Evolutionary conservation across 352 stramenopile species (phyloP), one percentile per base, ranked within the genome.

Genomic region (Globisporangium sylvaticum): DNA sequence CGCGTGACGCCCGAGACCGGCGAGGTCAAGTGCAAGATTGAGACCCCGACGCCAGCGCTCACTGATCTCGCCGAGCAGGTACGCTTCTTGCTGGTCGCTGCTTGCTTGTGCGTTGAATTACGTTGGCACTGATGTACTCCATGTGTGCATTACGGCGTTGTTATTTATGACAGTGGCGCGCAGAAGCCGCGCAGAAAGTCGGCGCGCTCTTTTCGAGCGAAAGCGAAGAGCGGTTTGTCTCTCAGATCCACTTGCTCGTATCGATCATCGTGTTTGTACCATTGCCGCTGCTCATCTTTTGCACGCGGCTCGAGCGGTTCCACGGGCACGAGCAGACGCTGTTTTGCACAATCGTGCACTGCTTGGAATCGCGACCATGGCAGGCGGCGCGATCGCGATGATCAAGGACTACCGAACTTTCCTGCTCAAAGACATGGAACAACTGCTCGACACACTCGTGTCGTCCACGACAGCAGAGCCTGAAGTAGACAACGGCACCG

Each of bases 41-140:
- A 93, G 59, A 74, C 79, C 42, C 83, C 83, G 25, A 89, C 88
- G 54, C 80, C 84, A 1, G 88, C 75, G 32, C 76, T 95, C 29
- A 86, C 74, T 68, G 81, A 94, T 32, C 70, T 93, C 62, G 80
- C 84, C 24, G 64, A 91, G 64, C 68, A 89, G 79, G 84, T 91
- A 63, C 2, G 68, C 65, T n/a, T 20, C 58, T 39, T 50, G 57
- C 44, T 25, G 44, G n/a, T n/a, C 27, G 18, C 2, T 31, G 32
- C 52, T 48, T 48, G 15, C 15, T n/a, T 7, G 14, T 48, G 14
- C 15, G 39, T 50, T 50, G 42, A 56, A 25, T 61, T n/a, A 37
- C 9, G 22, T 29, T 9, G 50, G 37, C 34, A 3, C 25, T 39
- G 27, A 50, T 50, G 18, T 9, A 12, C 18, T 7, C 1, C 18